Percentiles rank a stretch among this genome's conserved stretches.
These are phyloP conservation scores for Austroboletus festivus DNA, from an alignment of 768 basidiomycete genomes.

Conservation along the genomic window DNA sequence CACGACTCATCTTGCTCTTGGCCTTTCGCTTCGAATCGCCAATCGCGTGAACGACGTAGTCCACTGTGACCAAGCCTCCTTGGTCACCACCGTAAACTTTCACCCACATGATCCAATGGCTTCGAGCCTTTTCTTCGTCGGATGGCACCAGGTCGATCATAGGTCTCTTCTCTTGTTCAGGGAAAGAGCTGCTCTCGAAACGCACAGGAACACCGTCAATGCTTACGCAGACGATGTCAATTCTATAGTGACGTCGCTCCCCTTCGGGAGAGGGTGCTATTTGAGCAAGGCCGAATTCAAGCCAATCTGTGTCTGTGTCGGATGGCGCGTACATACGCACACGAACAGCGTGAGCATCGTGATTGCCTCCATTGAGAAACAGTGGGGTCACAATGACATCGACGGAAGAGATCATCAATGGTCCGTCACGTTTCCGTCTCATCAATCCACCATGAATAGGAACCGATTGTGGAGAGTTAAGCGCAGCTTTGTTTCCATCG, in stretches of 20 bases:
- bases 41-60: conserved; percentile 56
- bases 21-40: conserved; percentile 26
- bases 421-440: conserved; percentile 48
- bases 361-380: conserved; percentile 22
- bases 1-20: conserved; percentile 31
- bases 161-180: conserved; percentile 34
- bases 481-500: conserved; percentile 14
- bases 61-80: conserved; percentile 52
- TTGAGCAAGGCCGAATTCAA: conserved; percentile 71
- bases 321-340: conserved; percentile 53
- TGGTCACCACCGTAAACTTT: conserved; percentile 53
- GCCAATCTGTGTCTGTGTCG: conserved; percentile 62
- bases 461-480: conserved; percentile 10
- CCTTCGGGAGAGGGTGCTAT: conserved; percentile 22
- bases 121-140: conserved; percentile 52
- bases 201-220: conserved; percentile 64
- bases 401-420: conserved; percentile 60
- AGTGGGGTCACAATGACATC: conserved; percentile 54
- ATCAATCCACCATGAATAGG: conserved; percentile 31
- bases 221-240: conserved; percentile 53
- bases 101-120: conserved; percentile 65
- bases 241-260: conserved; percentile 36
- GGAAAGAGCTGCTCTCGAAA: conserved; percentile 49
- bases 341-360: conserved; percentile 58
- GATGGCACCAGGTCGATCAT: conserved; percentile 37